A percentile compares a stretch with the other conserved stretches of the same genome.
These are phyloP conservation scores for Bipolaris victoriae DNA, from an alignment of 2,329 filamentous ascomycete genomes.

Conservation along the genomic window DNA sequence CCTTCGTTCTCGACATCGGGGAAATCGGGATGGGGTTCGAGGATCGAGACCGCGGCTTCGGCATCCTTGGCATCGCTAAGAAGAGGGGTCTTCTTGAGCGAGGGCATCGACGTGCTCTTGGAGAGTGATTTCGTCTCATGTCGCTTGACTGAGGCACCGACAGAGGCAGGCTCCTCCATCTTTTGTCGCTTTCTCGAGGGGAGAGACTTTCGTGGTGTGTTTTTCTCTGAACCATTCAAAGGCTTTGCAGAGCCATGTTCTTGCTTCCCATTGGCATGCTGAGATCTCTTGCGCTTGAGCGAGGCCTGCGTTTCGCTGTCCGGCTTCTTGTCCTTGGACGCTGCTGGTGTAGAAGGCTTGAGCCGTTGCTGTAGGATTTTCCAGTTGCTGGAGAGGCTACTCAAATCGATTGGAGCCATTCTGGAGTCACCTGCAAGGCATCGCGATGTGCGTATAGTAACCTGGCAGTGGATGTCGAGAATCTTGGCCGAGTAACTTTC, in stretches of 20 bases:
- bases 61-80: slow-evolving; percentile 60
- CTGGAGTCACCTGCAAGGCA: slow-evolving; percentile 36
- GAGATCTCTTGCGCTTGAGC: slow-evolving; percentile 46
- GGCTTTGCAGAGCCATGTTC: slow-evolving; percentile 25
- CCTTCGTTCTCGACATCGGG: slow-evolving; percentile 54
- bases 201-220: slow-evolving; percentile 25
- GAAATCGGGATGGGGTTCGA: slow-evolving; percentile 51
- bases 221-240: slow-evolving; percentile 43
- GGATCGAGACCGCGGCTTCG: slow-evolving; percentile 59
- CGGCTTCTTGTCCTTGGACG: slow-evolving; percentile 32
- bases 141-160: slow-evolving; percentile 43
- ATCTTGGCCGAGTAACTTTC: slow-evolving; percentile 21
- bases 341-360: slow-evolving; percentile 43
- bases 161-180: slow-evolving; percentile 45
- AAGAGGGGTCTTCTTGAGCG: slow-evolving; percentile 53
- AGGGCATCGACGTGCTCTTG: slow-evolving; percentile 43
- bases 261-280: slow-evolving; percentile 27
- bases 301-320: slow-evolving; percentile 32
- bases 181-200: slow-evolving; percentile 45
- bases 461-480: slow-evolving; percentile 21
- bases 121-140: slow-evolving; percentile 53
- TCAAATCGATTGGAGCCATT: slow-evolving; percentile 51
- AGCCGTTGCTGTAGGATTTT: slow-evolving; percentile 73
- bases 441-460: slow-evolving; percentile 31
- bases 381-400: slow-evolving; percentile 68